These are phyloP conservation scores for Aspergillus luchuensis DNA, from an alignment of 2,329 filamentous ascomycete species.

Conservation along the genomic window DNA sequence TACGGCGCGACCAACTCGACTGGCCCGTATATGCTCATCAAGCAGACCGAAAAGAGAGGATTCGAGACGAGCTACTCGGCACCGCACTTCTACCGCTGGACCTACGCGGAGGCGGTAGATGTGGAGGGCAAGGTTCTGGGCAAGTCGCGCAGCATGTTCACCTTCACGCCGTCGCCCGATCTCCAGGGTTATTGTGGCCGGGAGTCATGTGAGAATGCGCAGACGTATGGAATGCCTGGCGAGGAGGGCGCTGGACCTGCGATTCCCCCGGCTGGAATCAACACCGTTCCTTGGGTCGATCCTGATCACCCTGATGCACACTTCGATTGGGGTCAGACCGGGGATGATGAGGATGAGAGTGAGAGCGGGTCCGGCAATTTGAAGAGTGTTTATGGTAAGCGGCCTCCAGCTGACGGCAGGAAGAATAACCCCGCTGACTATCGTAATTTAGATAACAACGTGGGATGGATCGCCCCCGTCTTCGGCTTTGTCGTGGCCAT, in stretches of 20 bases:
- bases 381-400: constrained; percentile 16
- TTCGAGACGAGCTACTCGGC: constrained; percentile 43
- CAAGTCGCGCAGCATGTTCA: constrained; percentile 36
- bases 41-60: constrained; percentile 35
- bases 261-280: constrained; percentile 35
- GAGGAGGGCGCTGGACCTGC: constrained; percentile 28
- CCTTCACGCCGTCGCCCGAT: constrained; percentile 40
- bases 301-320: constrained; percentile 28
- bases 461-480: constrained; percentile 19
- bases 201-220: constrained; percentile 32
- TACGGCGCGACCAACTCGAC: constrained; percentile 36
- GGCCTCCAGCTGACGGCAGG: background rate
- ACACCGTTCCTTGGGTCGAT: constrained; percentile 38
- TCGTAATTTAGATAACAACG: background rate
- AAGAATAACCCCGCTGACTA: background rate
- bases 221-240: constrained; percentile 32
- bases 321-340: constrained; percentile 19
- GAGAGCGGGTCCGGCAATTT: constrained; percentile 3
- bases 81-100: constrained; percentile 33
- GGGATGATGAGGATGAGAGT: background rate
- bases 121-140: constrained; percentile 35
- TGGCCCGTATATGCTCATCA: constrained; percentile 34
- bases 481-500: constrained; percentile 13
- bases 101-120: constrained; percentile 41
- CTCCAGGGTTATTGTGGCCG: constrained; percentile 36